Evolutionary conservation across 768 basidiomycete species (phyloP), one percentile per base, ranked within the genome.

Genomic region (Termitomyces heimii): DNA sequence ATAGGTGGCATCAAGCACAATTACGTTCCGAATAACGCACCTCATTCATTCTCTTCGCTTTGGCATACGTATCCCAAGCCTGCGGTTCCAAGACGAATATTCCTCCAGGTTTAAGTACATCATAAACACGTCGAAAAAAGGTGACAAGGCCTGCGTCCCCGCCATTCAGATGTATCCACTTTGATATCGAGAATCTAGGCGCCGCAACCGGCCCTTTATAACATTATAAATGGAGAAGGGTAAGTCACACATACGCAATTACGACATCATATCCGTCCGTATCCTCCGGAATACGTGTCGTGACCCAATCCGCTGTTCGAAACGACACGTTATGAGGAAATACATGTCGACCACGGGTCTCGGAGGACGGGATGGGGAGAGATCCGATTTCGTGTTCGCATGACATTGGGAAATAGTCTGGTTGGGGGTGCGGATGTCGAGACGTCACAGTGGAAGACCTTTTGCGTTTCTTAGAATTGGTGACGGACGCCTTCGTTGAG

Each of bases 161-260:
- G 12, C 77, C 75, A 61, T 94, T 86, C 10, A 96, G 75, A 69
- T 96, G 94, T 31, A 95, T 91, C 94, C 94, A 96, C 71, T 94
- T 96, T 0, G 92, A 83, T 44, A 95, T 71, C 0, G 93, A 95
- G 62, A 96, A 84, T 1, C 92, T 94, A 66, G 3, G 10, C 16
- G 9, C 32, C 42, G 40, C 20, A 29, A 22, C 3, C 50, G 34
- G 44, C 29, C 10, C 20, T 24, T 22, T 44, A 31, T 13, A 24
- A 39, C n/a, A 50, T 39, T 31, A 44, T 29, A 34, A 13, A 12
- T 12, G 29, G 13, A 29, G 8, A 43, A 54, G 22, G 53, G 26
- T 42, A 50, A 58, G 4, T 18, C 12, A 24, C 20, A 70, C 87
- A 60, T 64, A 94, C 94, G 85, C 94, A 35, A 94, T 59, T 31